Evolutionary conservation across 1,284 basidiomycete species (phyloP), one percentile per base, ranked within the genome.

Genomic region (Tausonia pullulans): DNA sequence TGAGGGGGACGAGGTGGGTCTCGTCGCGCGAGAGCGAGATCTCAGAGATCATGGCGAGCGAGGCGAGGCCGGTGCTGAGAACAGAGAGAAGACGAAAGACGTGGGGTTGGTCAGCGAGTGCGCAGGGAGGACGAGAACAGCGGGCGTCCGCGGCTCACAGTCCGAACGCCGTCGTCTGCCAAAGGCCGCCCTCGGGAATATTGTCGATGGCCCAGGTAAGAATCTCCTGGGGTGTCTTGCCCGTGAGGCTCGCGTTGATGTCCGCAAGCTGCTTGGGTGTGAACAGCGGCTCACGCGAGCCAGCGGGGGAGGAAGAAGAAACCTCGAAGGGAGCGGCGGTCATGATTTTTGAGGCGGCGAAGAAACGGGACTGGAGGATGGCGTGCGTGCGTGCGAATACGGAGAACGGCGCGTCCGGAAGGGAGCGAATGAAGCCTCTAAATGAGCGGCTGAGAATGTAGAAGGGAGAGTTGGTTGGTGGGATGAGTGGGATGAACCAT

Each of bases 141-240:
- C 27, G 27, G 27, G 27, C 27, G 27, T 27, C 27, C 27, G 27
- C 27, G 27, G 27, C 76, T 71, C 61, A 78, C 76, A 95, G 81
- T 5, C 93, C 93, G 73, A 97, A 94, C 0, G 93, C 92, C 1
- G 93, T 96, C 3, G 92, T 95, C 75, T 96, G 92, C 76, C 85
- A 87, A 39, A 97, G 79, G 16, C 79, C 78, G 6, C 76, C 76
- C 14, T 76, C 71, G 0, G 87, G 87, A n/a, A 96, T 78, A 71
- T 90, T 81, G 64, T 84, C 81, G 57, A 90, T 74, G 0, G 86
- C 89, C 93, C 93, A 96, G 71, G 75, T 72, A 57, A 97, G 81
- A 67, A 95, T 89, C 68, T 90, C 82, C 72, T 90, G 85, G 0
- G 93, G 90, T 0, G 83, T 78, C 69, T 89, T 83, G 10, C 80